A percentile compares a stretch with the other conserved stretches of the same genome.
These are phyloP conservation scores for Globisporangium nagaii DNA, from an alignment of 352 stramenopile species.

Conservation along the genomic window DNA sequence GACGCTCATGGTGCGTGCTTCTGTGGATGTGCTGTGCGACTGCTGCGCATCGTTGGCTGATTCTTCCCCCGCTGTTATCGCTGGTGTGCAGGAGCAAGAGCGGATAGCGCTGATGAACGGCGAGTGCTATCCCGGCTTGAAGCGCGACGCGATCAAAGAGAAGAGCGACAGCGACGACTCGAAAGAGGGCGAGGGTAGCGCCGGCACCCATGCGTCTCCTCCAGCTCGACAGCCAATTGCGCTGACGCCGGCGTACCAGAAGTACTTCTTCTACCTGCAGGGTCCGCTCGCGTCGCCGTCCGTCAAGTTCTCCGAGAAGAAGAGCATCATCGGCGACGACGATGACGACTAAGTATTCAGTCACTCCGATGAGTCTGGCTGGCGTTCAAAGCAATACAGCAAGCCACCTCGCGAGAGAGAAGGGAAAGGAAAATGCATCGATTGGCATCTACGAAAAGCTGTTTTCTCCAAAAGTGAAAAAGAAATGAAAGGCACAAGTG, in stretches of 20 bases:
- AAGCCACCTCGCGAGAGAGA: no score
- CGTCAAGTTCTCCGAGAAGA: constrained; percentile 86
- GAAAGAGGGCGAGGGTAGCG: neutral
- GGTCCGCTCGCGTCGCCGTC: constrained; percentile 71
- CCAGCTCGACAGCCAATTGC: no score
- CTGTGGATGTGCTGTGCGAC: no score
- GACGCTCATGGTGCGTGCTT: constrained; percentile 47
- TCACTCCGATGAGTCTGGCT: no score
- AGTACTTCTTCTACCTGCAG: constrained; percentile 78
- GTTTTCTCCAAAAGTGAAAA: neutral
- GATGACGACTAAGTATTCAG: constrained; percentile 71
- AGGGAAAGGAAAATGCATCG: neutral
- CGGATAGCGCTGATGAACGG: constrained; percentile 56
- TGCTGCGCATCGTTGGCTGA: no score
- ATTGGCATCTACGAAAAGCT: neutral
- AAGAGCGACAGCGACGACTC: constrained; percentile 4
- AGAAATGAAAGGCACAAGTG: neutral
- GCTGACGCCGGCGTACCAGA: constrained; percentile 54
- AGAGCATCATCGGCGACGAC: constrained; percentile 85
- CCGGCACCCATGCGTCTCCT: no score
- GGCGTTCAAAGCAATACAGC: no score
- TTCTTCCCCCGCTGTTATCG: no score
- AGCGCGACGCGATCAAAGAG: constrained; percentile 12
- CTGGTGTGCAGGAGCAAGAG: constrained; percentile 55
- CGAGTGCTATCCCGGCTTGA: constrained; percentile 61